Evolutionary conservation across 352 stramenopile genomes (phyloP).

Genomic region (Phytophthora crassamura): DNA sequence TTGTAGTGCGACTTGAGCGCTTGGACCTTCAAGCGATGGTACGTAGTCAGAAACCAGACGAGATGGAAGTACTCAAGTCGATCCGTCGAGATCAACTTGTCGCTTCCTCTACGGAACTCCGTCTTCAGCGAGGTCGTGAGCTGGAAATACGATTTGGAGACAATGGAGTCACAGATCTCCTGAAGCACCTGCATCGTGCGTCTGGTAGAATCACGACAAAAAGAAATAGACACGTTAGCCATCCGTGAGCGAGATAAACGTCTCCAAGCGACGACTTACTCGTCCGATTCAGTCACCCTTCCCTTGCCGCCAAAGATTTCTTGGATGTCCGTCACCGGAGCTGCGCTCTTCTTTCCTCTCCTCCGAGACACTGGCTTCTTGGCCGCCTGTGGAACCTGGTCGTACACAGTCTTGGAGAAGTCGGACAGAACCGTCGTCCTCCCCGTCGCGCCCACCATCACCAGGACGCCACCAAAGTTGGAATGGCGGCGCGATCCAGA

Average conservation of each 20-base stretch:
- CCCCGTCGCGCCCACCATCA: conserved; percentile 75
- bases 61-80: conserved; percentile 91
- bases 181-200: conserved; percentile 70
- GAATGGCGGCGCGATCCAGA: conserved; percentile 69
- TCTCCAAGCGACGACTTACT: conserved; percentile 35
- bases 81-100: conserved; percentile 84
- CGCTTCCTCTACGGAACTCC: conserved; percentile 86
- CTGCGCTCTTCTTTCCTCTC: conserved; percentile 51
- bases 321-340: conserved; percentile 67
- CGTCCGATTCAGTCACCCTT: conserved; percentile 65
- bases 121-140: conserved; percentile 88
- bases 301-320: conserved; percentile 81
- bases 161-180: conserved; percentile 75
- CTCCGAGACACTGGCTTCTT: conserved; percentile 69
- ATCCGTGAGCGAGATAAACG: neutral
- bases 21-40: conserved; percentile 83
- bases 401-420: conserved; percentile 74
- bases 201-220: conserved; percentile 34
- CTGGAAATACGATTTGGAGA: conserved; percentile 85
- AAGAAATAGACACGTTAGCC: conserved; percentile 9
- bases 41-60: conserved; percentile 85
- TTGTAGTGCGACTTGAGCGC: conserved; percentile 74
- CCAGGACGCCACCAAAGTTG: conserved; percentile 89
- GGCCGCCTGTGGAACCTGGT: conserved; percentile 69
- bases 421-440: conserved; percentile 74